Conservation (phyloP, 2,329 filamentous ascomycete species). For the Spiromastix sp. region DNA sequence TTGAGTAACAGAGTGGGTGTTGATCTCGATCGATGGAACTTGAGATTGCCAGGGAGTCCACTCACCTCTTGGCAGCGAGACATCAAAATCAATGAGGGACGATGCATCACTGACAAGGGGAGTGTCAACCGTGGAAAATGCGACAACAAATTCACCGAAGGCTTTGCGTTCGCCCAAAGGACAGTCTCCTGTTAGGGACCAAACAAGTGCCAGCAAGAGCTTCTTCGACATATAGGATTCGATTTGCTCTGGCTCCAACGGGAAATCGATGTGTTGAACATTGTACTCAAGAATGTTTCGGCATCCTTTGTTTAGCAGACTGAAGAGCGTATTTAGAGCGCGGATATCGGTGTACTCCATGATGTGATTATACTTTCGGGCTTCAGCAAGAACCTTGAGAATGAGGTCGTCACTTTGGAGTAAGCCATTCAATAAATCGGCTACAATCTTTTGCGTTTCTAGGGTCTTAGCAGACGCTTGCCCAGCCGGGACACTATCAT, state of each 20-base stretch:
- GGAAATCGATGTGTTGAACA: constrained; percentile 84
- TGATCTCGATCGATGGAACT: constrained; percentile 89
- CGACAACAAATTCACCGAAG: constrained; percentile 77
- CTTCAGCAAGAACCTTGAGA: constrained; percentile 62
- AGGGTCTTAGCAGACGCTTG: constrained; percentile 69
- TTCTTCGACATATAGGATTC: constrained; percentile 90
- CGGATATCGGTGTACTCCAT: constrained; percentile 96
- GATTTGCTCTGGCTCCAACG: constrained; percentile 78
- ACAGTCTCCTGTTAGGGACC: constrained; percentile 93
- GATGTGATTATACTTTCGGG: constrained; percentile 77
- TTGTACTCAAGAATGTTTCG: constrained; percentile 94
- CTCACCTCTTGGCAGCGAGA: constrained; percentile 72
- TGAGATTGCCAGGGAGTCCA: constrained; percentile 93
- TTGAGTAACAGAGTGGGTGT: constrained; percentile 95
- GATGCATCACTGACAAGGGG: constrained; percentile 67
- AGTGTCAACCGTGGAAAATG: constrained; percentile 74
- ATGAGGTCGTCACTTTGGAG: constrained; percentile 75
- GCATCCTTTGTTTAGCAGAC: constrained; percentile 85
- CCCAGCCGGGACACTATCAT: constrained; percentile 70
- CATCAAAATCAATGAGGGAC: constrained; percentile 93
- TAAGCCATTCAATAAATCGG: constrained; percentile 65
- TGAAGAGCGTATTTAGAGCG: constrained; percentile 87
- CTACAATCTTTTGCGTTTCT: constrained; percentile 66
- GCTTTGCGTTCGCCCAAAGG: constrained; percentile 75
- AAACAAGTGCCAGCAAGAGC: constrained; percentile 80